Evolutionary conservation across 495 filamentous ascomycete genomes (phyloP).

Genomic region (Xylaria acuta): DNA sequence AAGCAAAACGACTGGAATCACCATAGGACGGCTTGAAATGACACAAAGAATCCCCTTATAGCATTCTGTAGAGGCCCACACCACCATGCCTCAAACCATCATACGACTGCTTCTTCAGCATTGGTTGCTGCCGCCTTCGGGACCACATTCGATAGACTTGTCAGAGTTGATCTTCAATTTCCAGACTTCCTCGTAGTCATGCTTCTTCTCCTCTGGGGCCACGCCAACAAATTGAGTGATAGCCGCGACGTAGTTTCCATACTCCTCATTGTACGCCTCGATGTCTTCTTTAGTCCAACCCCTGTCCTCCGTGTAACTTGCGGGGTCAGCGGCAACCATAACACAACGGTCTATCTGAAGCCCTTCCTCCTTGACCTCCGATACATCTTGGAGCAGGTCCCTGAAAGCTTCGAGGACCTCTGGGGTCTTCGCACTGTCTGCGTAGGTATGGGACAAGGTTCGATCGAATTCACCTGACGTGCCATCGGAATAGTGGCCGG

Average conservation of each 20-base stretch:
- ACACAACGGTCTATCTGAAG: background rate
- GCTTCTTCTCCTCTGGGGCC: constrained; percentile 8
- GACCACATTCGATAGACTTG: background rate
- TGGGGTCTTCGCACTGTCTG: background rate
- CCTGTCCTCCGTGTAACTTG: background rate
- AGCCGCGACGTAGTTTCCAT: background rate
- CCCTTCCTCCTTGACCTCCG: background rate
- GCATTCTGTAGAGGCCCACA: background rate
- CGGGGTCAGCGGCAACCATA: constrained; percentile 13
- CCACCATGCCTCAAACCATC: background rate
- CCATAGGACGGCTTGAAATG: background rate
- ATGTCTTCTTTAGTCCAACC: constrained; percentile 2
- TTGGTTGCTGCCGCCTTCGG: background rate
- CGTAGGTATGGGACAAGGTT: constrained; percentile 7
- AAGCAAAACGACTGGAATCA: background rate
- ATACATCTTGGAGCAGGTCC: background rate
- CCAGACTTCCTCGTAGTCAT: background rate
- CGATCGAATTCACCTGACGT: background rate
- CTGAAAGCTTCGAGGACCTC: background rate
- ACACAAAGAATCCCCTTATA: background rate
- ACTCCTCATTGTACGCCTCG: background rate
- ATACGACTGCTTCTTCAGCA: background rate
- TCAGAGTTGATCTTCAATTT: constrained; percentile 6
- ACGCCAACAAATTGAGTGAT: background rate
- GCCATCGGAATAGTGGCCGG: background rate